Conservation (phyloP, 805 yeast species). For the Kuraishia floccosa region DNA sequence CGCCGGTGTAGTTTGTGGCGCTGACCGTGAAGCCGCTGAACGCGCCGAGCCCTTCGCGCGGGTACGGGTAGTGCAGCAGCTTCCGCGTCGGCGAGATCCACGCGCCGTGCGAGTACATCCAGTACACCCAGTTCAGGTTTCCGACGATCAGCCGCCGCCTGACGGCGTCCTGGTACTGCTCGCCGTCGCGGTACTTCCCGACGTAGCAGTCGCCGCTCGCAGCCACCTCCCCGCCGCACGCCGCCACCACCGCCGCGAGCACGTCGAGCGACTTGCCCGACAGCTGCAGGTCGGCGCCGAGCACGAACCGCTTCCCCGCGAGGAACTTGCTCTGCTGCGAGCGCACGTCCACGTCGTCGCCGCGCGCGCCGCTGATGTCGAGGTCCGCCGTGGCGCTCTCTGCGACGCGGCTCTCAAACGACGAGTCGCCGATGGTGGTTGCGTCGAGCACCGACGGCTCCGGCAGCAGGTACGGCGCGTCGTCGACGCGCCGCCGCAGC, state of each 20-base stretch:
- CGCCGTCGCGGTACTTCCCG: conserved; percentile 53
- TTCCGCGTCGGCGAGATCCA: conserved; percentile 46
- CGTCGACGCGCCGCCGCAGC: conserved; percentile 37
- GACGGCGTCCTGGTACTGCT: conserved; percentile 36
- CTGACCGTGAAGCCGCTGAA: conserved; percentile 47
- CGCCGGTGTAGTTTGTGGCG: conserved; percentile 78
- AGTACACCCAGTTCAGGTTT: conserved; percentile 65
- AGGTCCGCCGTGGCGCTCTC: not conserved
- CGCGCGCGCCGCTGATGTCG: not conserved
- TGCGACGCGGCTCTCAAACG: conserved; percentile 3
- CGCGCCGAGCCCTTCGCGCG: conserved; percentile 35
- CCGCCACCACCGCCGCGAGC: conserved; percentile 30
- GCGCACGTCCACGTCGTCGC: not conserved
- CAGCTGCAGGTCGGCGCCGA: conserved; percentile 46
- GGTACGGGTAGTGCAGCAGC: conserved; percentile 64
- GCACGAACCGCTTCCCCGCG: conserved; percentile 31
- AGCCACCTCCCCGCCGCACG: conserved; percentile 42
- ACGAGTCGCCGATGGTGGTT: conserved; percentile 5
- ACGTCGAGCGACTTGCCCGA: conserved; percentile 28
- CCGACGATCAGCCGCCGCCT: conserved; percentile 37
- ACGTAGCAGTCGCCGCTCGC: conserved; percentile 28
- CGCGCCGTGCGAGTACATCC: conserved; percentile 41
- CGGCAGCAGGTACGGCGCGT: conserved; percentile 38
- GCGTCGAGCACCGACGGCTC: conserved; percentile 11
- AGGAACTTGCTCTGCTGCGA: conserved; percentile 19